Evolutionary conservation across 2,329 filamentous ascomycete genomes (phyloP).

Genomic region (Aspergillus neotritici): DNA sequence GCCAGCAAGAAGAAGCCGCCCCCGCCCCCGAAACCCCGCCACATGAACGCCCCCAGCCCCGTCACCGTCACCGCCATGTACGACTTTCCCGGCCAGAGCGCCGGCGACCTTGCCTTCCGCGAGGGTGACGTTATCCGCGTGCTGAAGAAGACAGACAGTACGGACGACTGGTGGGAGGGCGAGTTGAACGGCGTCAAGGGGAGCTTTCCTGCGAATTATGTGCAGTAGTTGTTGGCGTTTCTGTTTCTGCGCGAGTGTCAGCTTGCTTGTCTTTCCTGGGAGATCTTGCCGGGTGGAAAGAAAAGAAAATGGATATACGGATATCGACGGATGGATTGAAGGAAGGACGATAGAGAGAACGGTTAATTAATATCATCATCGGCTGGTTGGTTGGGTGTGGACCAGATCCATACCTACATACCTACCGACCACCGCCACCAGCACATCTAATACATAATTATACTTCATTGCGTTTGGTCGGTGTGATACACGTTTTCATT

Average conservation of each 20-base stretch:
- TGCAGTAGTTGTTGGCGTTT: conserved; percentile 38
- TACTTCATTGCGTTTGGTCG: too few relatives aligned
- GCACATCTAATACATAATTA: too few relatives aligned
- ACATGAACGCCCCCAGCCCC: conserved; percentile 48
- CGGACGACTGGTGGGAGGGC: conserved; percentile 84
- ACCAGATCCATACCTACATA: too few relatives aligned
- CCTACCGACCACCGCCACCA: too few relatives aligned
- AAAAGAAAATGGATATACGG: neutral
- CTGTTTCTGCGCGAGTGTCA: too few relatives aligned
- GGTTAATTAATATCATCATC: neutral
- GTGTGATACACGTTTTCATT: too few relatives aligned
- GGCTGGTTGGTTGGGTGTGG: neutral
- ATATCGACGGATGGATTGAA: neutral
- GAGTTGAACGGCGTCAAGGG: conserved; percentile 64
- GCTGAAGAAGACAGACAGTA: conserved; percentile 69
- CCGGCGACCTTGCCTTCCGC: conserved; percentile 66
- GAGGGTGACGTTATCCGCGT: conserved; percentile 75
- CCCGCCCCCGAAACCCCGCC: conserved; percentile 61
- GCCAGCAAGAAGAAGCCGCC: conserved; percentile 68
- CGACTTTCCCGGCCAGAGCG: conserved; percentile 63
- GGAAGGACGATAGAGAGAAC: neutral
- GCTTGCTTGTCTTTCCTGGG: too few relatives aligned
- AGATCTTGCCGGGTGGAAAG: too few relatives aligned
- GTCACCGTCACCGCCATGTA: conserved; percentile 66
- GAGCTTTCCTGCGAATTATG: conserved; percentile 80